A percentile compares a stretch with the other conserved stretches of the same genome.
phyloP scores from a whole-genome alignment of 192 early-diverging fungal species.

The Entophlyctis luteolus region DNA sequence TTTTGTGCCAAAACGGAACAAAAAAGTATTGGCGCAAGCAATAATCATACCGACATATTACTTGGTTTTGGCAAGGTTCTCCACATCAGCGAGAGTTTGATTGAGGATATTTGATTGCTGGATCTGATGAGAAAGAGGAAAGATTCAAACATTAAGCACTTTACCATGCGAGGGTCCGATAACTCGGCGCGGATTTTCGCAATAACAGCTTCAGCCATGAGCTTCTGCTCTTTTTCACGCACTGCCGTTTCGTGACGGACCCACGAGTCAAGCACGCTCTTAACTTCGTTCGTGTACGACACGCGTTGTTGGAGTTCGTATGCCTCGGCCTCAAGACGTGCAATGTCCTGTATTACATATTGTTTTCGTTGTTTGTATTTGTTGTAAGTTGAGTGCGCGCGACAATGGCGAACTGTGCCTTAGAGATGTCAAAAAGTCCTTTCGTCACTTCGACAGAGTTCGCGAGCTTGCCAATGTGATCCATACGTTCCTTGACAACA shows the following conservation, averaged over 20 bases:
- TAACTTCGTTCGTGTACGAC: constrained; percentile 74
- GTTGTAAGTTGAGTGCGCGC: not conserved
- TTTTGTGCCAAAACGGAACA: not conserved
- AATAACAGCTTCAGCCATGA: constrained; percentile 79
- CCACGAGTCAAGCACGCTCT: constrained; percentile 90
- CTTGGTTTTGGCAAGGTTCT: constrained; percentile 25
- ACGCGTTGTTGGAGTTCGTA: constrained; percentile 93
- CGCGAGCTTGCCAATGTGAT: constrained; percentile 86
- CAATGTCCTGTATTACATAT: constrained; percentile 64
- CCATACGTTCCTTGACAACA: constrained; percentile 83
- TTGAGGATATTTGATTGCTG: constrained; percentile 57
- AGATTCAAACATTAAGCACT: not conserved
- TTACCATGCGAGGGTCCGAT: constrained; percentile 61
- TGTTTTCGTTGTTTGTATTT: not conserved
- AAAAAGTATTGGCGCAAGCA: not conserved
- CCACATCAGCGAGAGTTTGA: constrained; percentile 56
- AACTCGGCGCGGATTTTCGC: constrained; percentile 70
- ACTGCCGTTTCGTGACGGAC: constrained; percentile 91
- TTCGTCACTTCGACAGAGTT: constrained; percentile 92
- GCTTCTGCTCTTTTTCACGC: constrained; percentile 90
- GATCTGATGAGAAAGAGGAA: not conserved
- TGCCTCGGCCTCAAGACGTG: constrained; percentile 87
- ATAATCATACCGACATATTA: too few species aligned
- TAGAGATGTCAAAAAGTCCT: constrained; percentile 88
- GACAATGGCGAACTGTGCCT: constrained; percentile 44